Conservation (phyloP, 768 basidiomycete species). For the Boletus huronensis region DNA sequence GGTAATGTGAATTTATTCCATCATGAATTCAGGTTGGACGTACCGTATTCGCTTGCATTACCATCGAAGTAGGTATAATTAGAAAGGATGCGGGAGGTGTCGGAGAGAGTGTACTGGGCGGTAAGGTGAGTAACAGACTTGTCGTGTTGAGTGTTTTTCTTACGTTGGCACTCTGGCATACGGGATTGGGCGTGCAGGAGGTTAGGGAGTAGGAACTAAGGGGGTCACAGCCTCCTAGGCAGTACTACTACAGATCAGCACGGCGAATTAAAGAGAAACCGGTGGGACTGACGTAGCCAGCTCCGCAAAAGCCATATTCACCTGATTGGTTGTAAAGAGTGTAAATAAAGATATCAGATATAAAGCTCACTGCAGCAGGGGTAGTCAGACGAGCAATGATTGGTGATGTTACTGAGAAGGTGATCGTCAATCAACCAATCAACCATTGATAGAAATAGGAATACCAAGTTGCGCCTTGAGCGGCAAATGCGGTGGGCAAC, state of each 20-base stretch:
- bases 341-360: neutral
- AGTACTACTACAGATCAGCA: conserved; percentile 49
- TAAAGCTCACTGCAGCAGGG: conserved; percentile 43
- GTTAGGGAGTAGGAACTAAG: conserved; percentile 56
- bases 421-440: neutral
- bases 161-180: conserved; percentile 64
- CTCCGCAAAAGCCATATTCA: conserved; percentile 54
- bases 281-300: conserved; percentile 33
- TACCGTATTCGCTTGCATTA: conserved; percentile 67
- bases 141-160: conserved; percentile 14
- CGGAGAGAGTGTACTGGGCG: conserved; percentile 55
- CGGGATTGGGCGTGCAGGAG: conserved; percentile 69
- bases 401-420: conserved; percentile 35
- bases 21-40: neutral
- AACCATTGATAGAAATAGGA: neutral
- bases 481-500: conserved; percentile 18
- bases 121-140: neutral
- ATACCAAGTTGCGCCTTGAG: conserved; percentile 30
- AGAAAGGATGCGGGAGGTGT: conserved; percentile 61
- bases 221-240: conserved; percentile 86
- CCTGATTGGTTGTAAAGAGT: conserved; percentile 28
- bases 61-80: conserved; percentile 71
- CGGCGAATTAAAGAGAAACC: neutral
- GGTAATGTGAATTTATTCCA: neutral
- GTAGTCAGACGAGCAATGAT: conserved; percentile 32